A percentile compares a stretch with the other conserved stretches of the same genome.
phyloP scores from a whole-genome alignment of 805 yeast species.

The Groenewaldozyma tartarivorans region DNA sequence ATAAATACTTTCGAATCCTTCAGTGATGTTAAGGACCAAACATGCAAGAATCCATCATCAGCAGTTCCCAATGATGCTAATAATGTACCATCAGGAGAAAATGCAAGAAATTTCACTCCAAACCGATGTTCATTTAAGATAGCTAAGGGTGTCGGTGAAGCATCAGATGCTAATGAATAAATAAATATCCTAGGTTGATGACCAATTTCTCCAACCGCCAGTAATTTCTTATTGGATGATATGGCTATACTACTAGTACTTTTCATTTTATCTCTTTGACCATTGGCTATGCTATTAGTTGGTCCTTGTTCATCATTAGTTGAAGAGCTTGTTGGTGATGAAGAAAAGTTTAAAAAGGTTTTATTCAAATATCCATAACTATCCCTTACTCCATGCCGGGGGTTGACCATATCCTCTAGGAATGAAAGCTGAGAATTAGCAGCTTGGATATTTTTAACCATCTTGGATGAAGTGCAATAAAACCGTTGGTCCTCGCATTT shows the following conservation, averaged over 20 bases:
- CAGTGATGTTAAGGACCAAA: constrained; percentile 41
- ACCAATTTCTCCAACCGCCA: constrained; percentile 67
- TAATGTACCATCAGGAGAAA: constrained; percentile 47
- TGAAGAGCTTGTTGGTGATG: not conserved
- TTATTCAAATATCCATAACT: constrained; percentile 1
- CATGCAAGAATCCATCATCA: constrained; percentile 56
- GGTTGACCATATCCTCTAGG: not conserved
- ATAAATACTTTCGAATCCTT: constrained; percentile 27
- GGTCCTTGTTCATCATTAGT: constrained; percentile 1
- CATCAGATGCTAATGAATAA: constrained; percentile 44
- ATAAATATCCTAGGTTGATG: constrained; percentile 56
- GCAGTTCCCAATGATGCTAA: constrained; percentile 57
- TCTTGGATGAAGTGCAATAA: constrained; percentile 13
- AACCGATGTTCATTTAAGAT: constrained; percentile 53
- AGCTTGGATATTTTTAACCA: constrained; percentile 11
- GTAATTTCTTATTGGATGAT: constrained; percentile 41
- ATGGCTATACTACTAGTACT: constrained; percentile 49
- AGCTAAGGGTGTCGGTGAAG: constrained; percentile 41
- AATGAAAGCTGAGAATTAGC: not conserved
- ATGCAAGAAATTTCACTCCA: constrained; percentile 47
- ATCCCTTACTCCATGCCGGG: not conserved
- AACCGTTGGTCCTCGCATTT: constrained; percentile 7
- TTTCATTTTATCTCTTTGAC: constrained; percentile 34
- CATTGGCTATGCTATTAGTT: constrained; percentile 12
- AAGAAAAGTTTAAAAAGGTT: not conserved